Evolutionary conservation across 495 filamentous ascomycete genomes (phyloP), one percentile per base, ranked within the genome.

Genomic region (Aspergillus mulundensis): DNA sequence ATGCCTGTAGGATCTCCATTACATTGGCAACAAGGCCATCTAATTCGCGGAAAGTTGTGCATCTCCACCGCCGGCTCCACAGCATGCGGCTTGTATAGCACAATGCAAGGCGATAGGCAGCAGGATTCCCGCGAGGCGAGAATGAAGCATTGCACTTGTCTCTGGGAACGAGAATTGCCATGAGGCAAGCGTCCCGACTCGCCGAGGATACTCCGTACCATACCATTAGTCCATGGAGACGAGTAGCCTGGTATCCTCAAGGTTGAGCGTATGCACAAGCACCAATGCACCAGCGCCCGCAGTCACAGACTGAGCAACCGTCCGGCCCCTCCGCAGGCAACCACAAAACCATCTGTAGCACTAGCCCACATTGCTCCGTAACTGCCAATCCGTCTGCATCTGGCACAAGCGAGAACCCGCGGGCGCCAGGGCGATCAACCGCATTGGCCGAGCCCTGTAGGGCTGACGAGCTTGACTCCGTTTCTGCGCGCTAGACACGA

Each of bases 401-500:
- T 16, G n/a, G 30, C 12, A 16, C 46, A 36, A 38, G 46, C 28
- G 46, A 34, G 45, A 50, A 39, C 23, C 48, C 48, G 34, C 48
- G 0, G 1, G 18, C 10, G 6, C 23, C 4, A 15, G 19, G 38
- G 32, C 15, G 12, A 14, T 36, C 16, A 5, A 23, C 24, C 19
- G 34, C 20, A 50, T 50, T 56, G 41, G 48, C 32, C 30, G 21
- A 20, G 62, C 62, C 59, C 21, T 58, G 53, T 65, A 65, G 62
- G 62, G 62, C 62, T 65, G 62, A 61, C 30, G 34, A 45, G 50
- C 32, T 40, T 50, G 32, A 20, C 46, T 23, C 40, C 52, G 25
- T 21, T 49, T n/a, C n/a, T n/a, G n/a, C n/a, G n/a, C n/a, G n/a
- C n/a, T n/a, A n/a, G n/a, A n/a, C n/a, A n/a, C n/a, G n/a, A n/a